These are phyloP conservation scores for Phaseolus coccineus DNA, from an alignment of 331 rosid genomes.

Conservation along the genomic window DNA sequence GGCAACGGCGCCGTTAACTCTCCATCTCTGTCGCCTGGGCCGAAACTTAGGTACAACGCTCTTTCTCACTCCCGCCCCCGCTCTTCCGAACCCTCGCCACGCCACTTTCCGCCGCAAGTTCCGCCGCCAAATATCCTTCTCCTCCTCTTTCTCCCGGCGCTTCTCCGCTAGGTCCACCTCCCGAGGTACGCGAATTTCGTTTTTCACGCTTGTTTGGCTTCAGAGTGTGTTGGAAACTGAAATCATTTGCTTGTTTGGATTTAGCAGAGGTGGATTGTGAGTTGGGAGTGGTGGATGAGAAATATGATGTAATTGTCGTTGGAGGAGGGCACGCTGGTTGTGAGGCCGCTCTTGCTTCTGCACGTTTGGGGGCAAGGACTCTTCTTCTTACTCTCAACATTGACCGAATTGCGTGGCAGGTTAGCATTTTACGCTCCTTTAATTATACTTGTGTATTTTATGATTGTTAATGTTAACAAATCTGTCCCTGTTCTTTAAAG, in stretches of 20 bases:
- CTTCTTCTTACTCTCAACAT: conserved; percentile 95
- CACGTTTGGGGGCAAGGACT: conserved; percentile 94
- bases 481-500: neutral
- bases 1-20: conserved; percentile 54
- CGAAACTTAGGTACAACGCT: conserved; percentile 52
- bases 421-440: conserved; percentile 22
- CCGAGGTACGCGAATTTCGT: conserved; percentile 49
- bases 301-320: conserved; percentile 90
- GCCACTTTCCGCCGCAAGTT: conserved; percentile 53
- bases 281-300: conserved; percentile 60
- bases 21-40: conserved; percentile 66
- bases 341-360: conserved; percentile 98
- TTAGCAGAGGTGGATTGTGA: conserved; percentile 54
- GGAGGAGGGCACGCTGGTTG: conserved; percentile 99
- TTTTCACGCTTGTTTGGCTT: neutral
- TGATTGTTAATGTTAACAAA: neutral
- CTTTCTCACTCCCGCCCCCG: conserved; percentile 16
- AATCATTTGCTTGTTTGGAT: conserved; percentile 21
- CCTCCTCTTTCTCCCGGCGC: conserved; percentile 49
- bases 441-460: too few relatives aligned
- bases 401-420: conserved; percentile 99
- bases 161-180: conserved; percentile 54
- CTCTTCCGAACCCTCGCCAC: conserved; percentile 43
- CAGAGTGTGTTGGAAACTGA: neutral
- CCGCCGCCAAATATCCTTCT: conserved; percentile 46